A percentile compares a stretch with the other conserved stretches of the same genome.
Conservation (phyloP, 345 rosid species). For the Euphorbia pulcherrima region DNA sequence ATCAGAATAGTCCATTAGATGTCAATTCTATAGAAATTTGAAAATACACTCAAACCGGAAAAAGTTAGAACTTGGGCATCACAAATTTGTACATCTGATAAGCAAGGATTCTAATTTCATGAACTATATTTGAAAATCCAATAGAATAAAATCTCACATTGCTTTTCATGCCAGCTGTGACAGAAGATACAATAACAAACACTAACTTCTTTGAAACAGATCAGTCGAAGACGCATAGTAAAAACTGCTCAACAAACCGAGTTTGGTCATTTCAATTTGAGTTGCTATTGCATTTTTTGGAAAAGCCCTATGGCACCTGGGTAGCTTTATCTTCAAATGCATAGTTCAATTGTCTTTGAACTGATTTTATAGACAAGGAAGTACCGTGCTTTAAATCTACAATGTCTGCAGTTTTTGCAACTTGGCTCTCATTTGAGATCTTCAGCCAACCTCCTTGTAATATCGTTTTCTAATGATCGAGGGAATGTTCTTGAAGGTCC, state of each 20-base stretch:
- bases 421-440: not conserved
- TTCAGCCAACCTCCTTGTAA: slow-evolving; percentile 2
- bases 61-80: too few relatives aligned
- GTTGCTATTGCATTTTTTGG: slow-evolving; percentile 1
- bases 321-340: slow-evolving; percentile 13
- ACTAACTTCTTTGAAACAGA: not conserved
- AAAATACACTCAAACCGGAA: not conserved
- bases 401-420: not conserved
- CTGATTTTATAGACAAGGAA: not conserved
- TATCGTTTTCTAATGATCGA: slow-evolving; percentile 24
- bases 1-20: not conserved
- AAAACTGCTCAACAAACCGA: not conserved
- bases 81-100: too few relatives aligned
- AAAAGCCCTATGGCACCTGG: not conserved
- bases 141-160: not conserved
- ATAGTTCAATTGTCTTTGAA: slow-evolving; percentile 12
- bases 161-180: not conserved
- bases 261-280: slow-evolving; percentile 3
- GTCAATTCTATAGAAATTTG: not conserved
- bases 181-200: not conserved
- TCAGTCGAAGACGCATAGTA: not conserved
- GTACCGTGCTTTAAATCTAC: slow-evolving; percentile 1
- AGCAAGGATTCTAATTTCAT: too few relatives aligned
- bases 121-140: not conserved
- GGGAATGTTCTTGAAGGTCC: slow-evolving; percentile 25